phyloP scores from a whole-genome alignment of 768 basidiomycete genomes.

The Amanita molliuscula region DNA sequence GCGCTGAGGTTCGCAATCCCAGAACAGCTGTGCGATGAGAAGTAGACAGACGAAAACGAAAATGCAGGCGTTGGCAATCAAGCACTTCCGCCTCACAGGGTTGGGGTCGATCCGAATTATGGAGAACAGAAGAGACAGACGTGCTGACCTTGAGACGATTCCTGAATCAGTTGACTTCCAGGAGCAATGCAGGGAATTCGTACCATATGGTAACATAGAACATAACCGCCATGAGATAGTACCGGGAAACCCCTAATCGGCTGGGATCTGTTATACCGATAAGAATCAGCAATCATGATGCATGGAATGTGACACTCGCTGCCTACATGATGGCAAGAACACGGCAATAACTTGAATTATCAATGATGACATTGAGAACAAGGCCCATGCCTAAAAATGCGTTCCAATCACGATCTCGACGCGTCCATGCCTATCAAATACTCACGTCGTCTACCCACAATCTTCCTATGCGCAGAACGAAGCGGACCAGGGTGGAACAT shows the following conservation, averaged over 20 bases:
- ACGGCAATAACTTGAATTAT: slow-evolving; percentile 17
- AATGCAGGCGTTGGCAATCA: slow-evolving; percentile 20
- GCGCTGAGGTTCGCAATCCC: slow-evolving; percentile 30
- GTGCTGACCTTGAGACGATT: slow-evolving; percentile 24
- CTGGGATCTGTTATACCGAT: background rate
- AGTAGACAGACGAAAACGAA: slow-evolving; percentile 20
- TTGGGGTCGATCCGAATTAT: slow-evolving; percentile 42
- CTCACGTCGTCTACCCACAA: slow-evolving; percentile 28
- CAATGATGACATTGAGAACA: slow-evolving; percentile 18
- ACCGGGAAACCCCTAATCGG: slow-evolving; percentile 14
- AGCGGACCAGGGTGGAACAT: slow-evolving; percentile 19
- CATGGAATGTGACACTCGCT: too few species aligned
- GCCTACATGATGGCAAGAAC: slow-evolving; percentile 19
- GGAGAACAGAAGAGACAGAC: slow-evolving; percentile 42
- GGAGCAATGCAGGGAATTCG: background rate
- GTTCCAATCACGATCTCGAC: background rate
- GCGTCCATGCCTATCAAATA: background rate
- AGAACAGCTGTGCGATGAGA: slow-evolving; percentile 33
- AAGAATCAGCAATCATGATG: background rate
- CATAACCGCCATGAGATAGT: slow-evolving; percentile 25
- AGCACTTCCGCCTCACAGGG: slow-evolving; percentile 13
- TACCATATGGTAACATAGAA: slow-evolving; percentile 34
- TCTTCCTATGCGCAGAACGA: slow-evolving; percentile 20
- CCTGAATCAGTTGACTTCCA: too few species aligned
- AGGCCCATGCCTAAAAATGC: slow-evolving; percentile 17